A percentile compares a stretch with the other conserved stretches of the same genome.
phyloP scores from a whole-genome alignment of 495 filamentous ascomycete species.

The Evernia prunastri region DNA sequence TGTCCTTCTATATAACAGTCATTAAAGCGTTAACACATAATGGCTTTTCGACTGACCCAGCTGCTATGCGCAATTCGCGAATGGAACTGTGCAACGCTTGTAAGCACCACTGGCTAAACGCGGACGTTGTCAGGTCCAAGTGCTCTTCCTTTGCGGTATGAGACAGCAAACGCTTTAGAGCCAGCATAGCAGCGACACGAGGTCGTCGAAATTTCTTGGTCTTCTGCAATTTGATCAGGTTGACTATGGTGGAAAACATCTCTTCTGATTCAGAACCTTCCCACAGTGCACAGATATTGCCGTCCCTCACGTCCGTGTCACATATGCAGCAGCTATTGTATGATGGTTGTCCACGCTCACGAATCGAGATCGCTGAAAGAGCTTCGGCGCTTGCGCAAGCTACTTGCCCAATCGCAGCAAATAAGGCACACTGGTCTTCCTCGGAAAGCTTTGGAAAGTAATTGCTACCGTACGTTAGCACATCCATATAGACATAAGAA shows the following conservation, averaged over 20 bases:
- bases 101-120: constrained; percentile 72
- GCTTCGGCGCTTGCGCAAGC: constrained; percentile 21
- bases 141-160: constrained; percentile 52
- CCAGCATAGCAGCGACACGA: constrained; percentile 66
- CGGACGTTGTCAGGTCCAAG: constrained; percentile 58
- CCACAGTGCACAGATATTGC: constrained; percentile 18
- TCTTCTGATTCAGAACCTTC: constrained; percentile 36
- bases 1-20: constrained; percentile 48
- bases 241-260: constrained; percentile 47
- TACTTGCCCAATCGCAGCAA: constrained; percentile 19
- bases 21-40: constrained; percentile 21
- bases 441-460: constrained; percentile 20
- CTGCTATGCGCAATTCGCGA: constrained; percentile 77
- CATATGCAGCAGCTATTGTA: constrained; percentile 40
- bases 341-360: background rate
- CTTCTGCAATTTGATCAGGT: constrained; percentile 48
- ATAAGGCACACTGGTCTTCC: constrained; percentile 23
- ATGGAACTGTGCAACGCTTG: constrained; percentile 72
- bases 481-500: background rate
- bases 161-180: constrained; percentile 57
- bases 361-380: background rate
- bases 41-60: constrained; percentile 45
- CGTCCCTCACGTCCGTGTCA: constrained; percentile 22
- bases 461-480: constrained; percentile 7
- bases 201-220: constrained; percentile 54